Evolutionary conservation across 176 grass and related monocot species (phyloP).

Genomic region (Oryza glaberrima): DNA sequence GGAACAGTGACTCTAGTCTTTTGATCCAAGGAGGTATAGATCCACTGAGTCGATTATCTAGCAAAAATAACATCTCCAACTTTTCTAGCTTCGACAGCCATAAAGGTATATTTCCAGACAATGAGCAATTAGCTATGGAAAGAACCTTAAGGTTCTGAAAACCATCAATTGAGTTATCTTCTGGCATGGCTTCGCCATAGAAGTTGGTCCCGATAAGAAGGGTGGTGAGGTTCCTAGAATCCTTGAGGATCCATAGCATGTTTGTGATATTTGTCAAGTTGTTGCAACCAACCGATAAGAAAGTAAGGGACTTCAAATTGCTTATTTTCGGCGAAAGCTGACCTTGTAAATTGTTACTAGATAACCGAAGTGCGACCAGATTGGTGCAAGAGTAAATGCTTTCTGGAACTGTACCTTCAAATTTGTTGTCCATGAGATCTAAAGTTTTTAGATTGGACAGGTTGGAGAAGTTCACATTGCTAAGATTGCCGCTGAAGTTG

Average conservation of each 20-base stretch:
- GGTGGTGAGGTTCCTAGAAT: conserved; percentile 11
- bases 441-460: conserved; percentile 29
- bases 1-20: conserved; percentile 34
- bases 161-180: background rate
- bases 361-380: conserved; percentile 41
- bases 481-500: conserved; percentile 30
- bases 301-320: conserved; percentile 39
- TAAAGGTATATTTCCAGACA: conserved; percentile 45
- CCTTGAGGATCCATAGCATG: conserved; percentile 38
- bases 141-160: conserved; percentile 48
- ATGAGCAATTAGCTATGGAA: conserved; percentile 11
- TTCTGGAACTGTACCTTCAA: conserved; percentile 48
- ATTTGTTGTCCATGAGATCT: conserved; percentile 38
- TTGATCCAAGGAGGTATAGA: conserved; percentile 36
- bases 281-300: conserved; percentile 39
- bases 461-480: conserved; percentile 43
- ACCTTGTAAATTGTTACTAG: conserved; percentile 8
- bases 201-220: conserved; percentile 42
- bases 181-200: conserved; percentile 35
- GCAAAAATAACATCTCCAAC: conserved; percentile 24
- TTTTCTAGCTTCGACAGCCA: conserved; percentile 40
- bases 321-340: conserved; percentile 32
- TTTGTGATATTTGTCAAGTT: conserved; percentile 25
- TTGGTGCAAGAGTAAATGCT: conserved; percentile 50
- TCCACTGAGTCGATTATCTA: conserved; percentile 34